A percentile compares a stretch with the other conserved stretches of the same genome.
These are phyloP conservation scores for Cryptococcus wingfieldii DNA, from an alignment of 1,284 basidiomycete species.

Conservation along the genomic window DNA sequence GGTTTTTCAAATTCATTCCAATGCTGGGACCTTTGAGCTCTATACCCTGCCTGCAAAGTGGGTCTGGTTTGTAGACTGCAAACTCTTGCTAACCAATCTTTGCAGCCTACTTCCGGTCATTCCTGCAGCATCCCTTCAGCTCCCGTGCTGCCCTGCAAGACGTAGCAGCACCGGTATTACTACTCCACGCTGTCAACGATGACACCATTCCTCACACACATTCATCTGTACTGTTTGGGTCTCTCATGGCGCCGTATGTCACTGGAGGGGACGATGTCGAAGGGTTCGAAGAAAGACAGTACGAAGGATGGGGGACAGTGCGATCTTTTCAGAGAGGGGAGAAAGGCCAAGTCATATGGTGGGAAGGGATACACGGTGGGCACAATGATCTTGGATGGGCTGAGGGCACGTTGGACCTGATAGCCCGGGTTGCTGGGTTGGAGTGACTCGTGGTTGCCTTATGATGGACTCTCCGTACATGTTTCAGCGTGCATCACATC, in stretches of 20 bases:
- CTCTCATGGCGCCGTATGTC: constrained; percentile 47
- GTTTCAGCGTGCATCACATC: not conserved
- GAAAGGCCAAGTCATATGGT: constrained; percentile 30
- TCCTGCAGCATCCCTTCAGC: constrained; percentile 29
- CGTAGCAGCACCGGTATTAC: constrained; percentile 63
- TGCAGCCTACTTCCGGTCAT: constrained; percentile 27
- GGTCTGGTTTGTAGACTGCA: constrained; percentile 3
- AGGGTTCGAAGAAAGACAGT: not conserved
- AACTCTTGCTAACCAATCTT: not conserved
- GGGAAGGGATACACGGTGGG: constrained; percentile 38
- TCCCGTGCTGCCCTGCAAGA: constrained; percentile 34
- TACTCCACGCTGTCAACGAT: constrained; percentile 78
- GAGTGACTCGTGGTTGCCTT: not conserved
- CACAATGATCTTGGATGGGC: constrained; percentile 42
- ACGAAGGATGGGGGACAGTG: constrained; percentile 33
- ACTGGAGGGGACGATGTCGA: not conserved
- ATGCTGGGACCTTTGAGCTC: constrained; percentile 31
- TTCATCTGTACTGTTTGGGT: constrained; percentile 66
- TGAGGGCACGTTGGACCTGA: constrained; percentile 44
- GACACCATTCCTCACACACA: constrained; percentile 66
- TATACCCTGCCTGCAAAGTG: constrained; percentile 26
- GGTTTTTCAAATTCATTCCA: constrained; percentile 36
- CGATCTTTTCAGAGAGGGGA: constrained; percentile 7
- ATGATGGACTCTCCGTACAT: not conserved
- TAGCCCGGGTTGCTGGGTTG: constrained; percentile 23